phyloP scores from a whole-genome alignment of 169 alveolate genomes.

The Eimeria praecox region DNA sequence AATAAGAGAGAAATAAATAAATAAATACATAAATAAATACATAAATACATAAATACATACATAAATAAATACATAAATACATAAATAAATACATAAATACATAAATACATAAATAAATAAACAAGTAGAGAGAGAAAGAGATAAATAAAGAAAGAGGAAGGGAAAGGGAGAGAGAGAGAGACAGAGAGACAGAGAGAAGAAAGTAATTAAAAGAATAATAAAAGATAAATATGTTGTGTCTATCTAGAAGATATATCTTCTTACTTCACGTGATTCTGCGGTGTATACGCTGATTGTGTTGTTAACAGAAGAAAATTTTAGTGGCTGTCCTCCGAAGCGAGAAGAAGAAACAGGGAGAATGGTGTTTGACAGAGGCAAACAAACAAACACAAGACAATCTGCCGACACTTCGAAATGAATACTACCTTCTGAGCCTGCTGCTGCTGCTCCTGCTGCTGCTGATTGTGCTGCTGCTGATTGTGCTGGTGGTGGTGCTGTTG shows the following conservation, averaged over 20 bases:
- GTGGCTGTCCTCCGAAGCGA: not conserved
- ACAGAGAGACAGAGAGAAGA: too few relatives aligned
- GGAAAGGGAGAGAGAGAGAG: too few relatives aligned
- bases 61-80: too few relatives aligned
- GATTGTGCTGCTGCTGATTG: not conserved
- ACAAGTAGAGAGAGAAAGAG: too few relatives aligned
- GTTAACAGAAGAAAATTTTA: not conserved
- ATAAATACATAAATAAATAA: too few relatives aligned
- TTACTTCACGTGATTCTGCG: constrained; percentile 1
- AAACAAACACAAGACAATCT: constrained; percentile 85
- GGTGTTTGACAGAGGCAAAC: constrained; percentile 84
- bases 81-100: too few relatives aligned
- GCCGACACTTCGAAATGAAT: constrained; percentile 84
- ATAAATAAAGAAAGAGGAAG: too few relatives aligned
- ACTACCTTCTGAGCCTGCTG: constrained; percentile 10
- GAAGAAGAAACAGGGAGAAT: not conserved
- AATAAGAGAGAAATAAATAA: not conserved
- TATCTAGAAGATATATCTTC: too few relatives aligned
- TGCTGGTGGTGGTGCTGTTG: not conserved
- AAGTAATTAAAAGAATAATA: too few relatives aligned
- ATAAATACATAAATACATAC: not conserved
- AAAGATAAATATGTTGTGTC: too few relatives aligned
- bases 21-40: not conserved
- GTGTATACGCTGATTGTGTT: constrained; percentile 35
- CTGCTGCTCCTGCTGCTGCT: not conserved